phyloP scores from a whole-genome alignment of 176 grass and related monocot genomes.

The Eleusine indica region DNA sequence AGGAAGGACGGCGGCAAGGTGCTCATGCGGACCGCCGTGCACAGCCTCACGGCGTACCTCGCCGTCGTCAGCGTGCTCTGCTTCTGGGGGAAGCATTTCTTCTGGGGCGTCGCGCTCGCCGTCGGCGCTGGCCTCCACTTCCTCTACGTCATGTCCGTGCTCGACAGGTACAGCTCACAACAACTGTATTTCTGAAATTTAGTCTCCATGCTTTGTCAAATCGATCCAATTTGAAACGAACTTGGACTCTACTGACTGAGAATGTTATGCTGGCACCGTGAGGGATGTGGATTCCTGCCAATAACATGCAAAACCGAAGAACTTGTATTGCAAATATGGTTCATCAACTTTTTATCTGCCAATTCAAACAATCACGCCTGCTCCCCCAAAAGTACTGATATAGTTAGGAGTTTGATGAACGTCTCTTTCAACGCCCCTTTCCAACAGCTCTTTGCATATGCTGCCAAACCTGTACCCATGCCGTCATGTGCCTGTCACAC shows the following conservation, averaged over 20 bases:
- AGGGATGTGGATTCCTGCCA: background rate
- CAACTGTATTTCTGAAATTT: slow-evolving; percentile 1
- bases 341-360: background rate
- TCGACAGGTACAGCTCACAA: slow-evolving; percentile 67
- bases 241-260: slow-evolving; percentile 34
- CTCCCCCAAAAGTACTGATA: background rate
- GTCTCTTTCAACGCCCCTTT: background rate
- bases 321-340: background rate
- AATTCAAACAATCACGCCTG: background rate
- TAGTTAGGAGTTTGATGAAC: background rate
- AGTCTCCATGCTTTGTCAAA: background rate
- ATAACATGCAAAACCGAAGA: slow-evolving; percentile 3
- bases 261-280: background rate
- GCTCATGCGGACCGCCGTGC: slow-evolving; percentile 78
- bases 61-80: slow-evolving; percentile 87
- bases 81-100: slow-evolving; percentile 91
- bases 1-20: slow-evolving; percentile 52
- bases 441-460: slow-evolving; percentile 2
- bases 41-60: slow-evolving; percentile 88
- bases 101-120: slow-evolving; percentile 84
- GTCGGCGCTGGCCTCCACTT: slow-evolving; percentile 86
- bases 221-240: slow-evolving; percentile 1
- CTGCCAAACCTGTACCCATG: slow-evolving; percentile 2
- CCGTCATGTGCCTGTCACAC: background rate
- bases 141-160: slow-evolving; percentile 92